phyloP scores from a whole-genome alignment of 2,329 filamentous ascomycete genomes.

The Trichoderma polysporum region DNA sequence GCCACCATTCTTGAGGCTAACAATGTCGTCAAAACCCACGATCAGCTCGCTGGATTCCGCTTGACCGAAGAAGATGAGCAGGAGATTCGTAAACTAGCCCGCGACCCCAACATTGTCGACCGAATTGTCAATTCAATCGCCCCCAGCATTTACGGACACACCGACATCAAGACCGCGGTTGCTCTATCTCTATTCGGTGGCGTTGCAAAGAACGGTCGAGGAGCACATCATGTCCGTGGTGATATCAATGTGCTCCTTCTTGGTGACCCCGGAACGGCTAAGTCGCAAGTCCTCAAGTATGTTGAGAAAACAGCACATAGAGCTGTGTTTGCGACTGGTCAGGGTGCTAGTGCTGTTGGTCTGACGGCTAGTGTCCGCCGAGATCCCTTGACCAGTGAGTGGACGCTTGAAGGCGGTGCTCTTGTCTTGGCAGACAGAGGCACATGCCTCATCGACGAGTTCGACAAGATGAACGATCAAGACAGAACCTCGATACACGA shows the following conservation, averaged over 20 bases:
- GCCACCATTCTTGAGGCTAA: conserved; percentile 97
- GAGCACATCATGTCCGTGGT: conserved; percentile 85
- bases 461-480: conserved; percentile 99
- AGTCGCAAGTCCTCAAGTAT: conserved; percentile 96
- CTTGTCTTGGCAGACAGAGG: conserved; percentile 92
- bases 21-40: conserved; percentile 93
- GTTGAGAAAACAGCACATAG: conserved; percentile 96
- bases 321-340: conserved; percentile 95
- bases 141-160: conserved; percentile 95
- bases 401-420: conserved; percentile 95
- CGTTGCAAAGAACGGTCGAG: conserved; percentile 86
- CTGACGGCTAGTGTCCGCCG: conserved; percentile 93
- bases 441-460: conserved; percentile 96
- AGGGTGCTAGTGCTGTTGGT: conserved; percentile 96
- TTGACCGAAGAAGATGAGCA: conserved; percentile 94
- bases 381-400: conserved; percentile 92
- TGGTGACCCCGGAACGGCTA: conserved; percentile 95
- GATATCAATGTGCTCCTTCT: conserved; percentile 98
- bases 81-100: conserved; percentile 80
- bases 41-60: conserved; percentile 94
- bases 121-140: conserved; percentile 92
- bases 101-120: conserved; percentile 88
- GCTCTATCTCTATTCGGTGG: conserved; percentile 93
- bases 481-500: conserved; percentile 98
- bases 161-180: conserved; percentile 94